Base-by-base conservation (phyloP, 2,329 filamentous ascomycete species). In the Stemphylium beticola region DNA sequence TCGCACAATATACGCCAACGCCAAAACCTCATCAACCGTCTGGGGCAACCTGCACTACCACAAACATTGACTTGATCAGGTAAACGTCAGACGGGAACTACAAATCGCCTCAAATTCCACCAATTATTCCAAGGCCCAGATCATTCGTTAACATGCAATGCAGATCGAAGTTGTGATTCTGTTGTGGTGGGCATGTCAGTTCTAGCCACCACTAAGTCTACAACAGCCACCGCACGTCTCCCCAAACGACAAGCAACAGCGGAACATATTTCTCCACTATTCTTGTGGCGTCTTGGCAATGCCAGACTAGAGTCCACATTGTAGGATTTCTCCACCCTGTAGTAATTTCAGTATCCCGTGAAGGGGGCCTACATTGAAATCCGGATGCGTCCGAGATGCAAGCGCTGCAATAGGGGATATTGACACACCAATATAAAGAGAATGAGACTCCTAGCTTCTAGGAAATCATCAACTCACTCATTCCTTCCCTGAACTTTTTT, bases 191-290 rank as follows among this genome's bases (percentile, higher is more conserved):
- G 38, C 31, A 45, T 49, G 49, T 34, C 20, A n/a, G 33, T 54
- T 36, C 40, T 53, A 49, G 45, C 48, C 52, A 55, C 52, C 20
- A 42, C 32, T 49, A 38, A 43, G n/a, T 34, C 20, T 33, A 17
- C 24, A 37, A 18, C 31, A 36, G 39, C 45, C 37, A 48, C 42
- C 29, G 34, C 42, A 33, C 49, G 47, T 47, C 32, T 53, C 46
- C 37, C 37, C 29, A 17, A 34, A 45, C 7, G 17, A 43, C n/a
- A 20, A 32, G 36, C 41, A 47, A 41, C 38, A 34, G 18, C 44
- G 49, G 49, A 48, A 51, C 40, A 45, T 15, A 45, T 51, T 53
- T 54, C 54, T 53, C 50, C 45, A 57, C 50, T 44, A 41, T 42
- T 33, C 26, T 34, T 38, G 42, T 40, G 41, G 46, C 34, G 53